These are phyloP conservation scores for Hanseniaspora mollemarum DNA, from an alignment of 805 yeast species.

Conservation along the genomic window DNA sequence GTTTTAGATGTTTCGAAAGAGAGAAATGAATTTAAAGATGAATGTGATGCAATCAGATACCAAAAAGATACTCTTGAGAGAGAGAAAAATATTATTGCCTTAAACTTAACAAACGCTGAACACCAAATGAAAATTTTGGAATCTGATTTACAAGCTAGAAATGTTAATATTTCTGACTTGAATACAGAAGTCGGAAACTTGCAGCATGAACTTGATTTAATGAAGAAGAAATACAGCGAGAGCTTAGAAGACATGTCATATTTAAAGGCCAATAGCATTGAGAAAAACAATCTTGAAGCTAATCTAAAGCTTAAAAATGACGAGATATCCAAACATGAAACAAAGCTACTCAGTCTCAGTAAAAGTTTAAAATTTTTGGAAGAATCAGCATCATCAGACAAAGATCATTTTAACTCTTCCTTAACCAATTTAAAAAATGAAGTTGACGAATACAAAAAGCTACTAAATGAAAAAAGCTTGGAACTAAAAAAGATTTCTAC, in stretches of 20 bases:
- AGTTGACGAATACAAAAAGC: slow-evolving; percentile 18
- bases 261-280: slow-evolving; percentile 15
- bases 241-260: slow-evolving; percentile 6
- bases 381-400: slow-evolving; percentile 12
- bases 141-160: neutral
- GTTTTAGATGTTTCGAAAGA: slow-evolving; percentile 8
- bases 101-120: slow-evolving; percentile 18
- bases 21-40: slow-evolving; percentile 18
- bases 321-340: slow-evolving; percentile 1
- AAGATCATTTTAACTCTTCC: slow-evolving; percentile 17
- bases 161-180: neutral
- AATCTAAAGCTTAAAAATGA: slow-evolving; percentile 4
- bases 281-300: slow-evolving; percentile 15
- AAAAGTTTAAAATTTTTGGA: neutral
- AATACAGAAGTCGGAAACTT: neutral
- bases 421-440: slow-evolving; percentile 17
- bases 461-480: slow-evolving; percentile 16
- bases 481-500: slow-evolving; percentile 19
- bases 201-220: neutral
- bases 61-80: slow-evolving; percentile 15
- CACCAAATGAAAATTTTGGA: neutral
- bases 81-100: slow-evolving; percentile 16
- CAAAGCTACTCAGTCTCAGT: slow-evolving; percentile 6
- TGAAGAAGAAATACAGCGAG: slow-evolving; percentile 2
- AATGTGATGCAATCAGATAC: slow-evolving; percentile 18